Evolutionary conservation across 1,284 basidiomycete genomes (phyloP), one percentile per base, ranked within the genome.

Genomic region (Leucoagaricus sp.): DNA sequence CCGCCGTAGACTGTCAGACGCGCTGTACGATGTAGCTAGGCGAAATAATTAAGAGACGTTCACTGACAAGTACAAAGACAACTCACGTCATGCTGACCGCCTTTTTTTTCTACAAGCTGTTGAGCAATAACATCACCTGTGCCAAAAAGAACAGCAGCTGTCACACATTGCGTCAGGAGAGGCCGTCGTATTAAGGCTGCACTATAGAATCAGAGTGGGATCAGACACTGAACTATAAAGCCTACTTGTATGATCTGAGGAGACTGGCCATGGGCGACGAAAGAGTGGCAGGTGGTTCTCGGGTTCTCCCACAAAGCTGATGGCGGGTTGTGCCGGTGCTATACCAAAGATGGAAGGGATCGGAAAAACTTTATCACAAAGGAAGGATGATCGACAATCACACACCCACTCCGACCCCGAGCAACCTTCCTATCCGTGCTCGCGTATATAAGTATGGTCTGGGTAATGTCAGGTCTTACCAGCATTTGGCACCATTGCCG

Each of bases 61-160:
- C 19, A 21, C 3, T 33, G 28, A 29, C 40, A 7, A 33, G 29
- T 34, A 15, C 45, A 46, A 25, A 28, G 28, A 19, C 13, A 10
- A 78, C 82, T 65, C 61, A 91, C 89, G 65, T 93, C 90, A 64
- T 92, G 89, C 3, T 84, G 68, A 58, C 66, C 74, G 28, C 88
- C 86, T 65, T 75, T 82, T 59, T 75, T 75, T 67, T 94, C 93
- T 26, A 94, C 82, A 0, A 76, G 85, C 67, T 94, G 89, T 70
- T 94, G 93, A 0, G 93, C 91, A 34, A 94, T 80, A 1, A 91
- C 65, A 67, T 95, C 93, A n/a, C 91, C 93, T 8, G 83, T 74
- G 44, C 87, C 85, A 63, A 92, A 93, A 15, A 93, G 73, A 42
- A 86, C 66, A 1, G 81, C 85, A 0, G 88, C 86, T 0, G 89